Base-by-base conservation (phyloP, 495 filamentous ascomycete genomes). In the Aspergillus incahuasiensis region DNA sequence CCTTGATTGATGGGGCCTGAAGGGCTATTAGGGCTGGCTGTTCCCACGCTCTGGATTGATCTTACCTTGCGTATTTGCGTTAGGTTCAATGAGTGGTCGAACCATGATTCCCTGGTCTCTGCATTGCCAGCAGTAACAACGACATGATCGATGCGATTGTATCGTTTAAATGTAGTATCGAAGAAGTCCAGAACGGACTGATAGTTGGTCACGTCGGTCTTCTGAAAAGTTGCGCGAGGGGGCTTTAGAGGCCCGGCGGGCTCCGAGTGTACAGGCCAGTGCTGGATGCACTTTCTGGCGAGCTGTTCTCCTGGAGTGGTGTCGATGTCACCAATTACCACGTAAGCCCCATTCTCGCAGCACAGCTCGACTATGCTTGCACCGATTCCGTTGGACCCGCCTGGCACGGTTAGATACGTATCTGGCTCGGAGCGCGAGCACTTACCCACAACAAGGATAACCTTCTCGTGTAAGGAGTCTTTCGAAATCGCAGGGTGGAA, bases 351-450 rank as follows among this genome's bases (percentile, higher is more conserved):
- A 13, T 68, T 63, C 12, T 71, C 65, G 18, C 77, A 65, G 39
- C 76, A 72, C 13, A 77, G 70, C 21, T 76, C 64, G 9, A 79
- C 75, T 0, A 79, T 75, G 39, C 76, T 76, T 3, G 78, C 67
- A n/a, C 80, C 79, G 35, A 82, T 82, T 9, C 80, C 80, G 38
- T 79, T 80, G 15, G 79, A 71, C 44, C 76, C 77, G 44, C 80
- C 80, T 82, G 35, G 2, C 5, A 24, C 25, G 15, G 48, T 49
- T 30, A 57, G 13, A 8, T 43, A 15, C 12, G 21, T 24, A 21
- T 4, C n/a, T 43, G 16, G 22, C 15, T 4, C 11, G 12, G 38
- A 15, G 9, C n/a, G 19, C 18, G 15, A 40, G 15, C 38, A 52
- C 62, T 12, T 59, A 61, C 62, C 62, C 6, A 61, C 56, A 48